Base-by-base conservation (phyloP, 805 yeast species). In the Suhomyces sp. region DNA sequence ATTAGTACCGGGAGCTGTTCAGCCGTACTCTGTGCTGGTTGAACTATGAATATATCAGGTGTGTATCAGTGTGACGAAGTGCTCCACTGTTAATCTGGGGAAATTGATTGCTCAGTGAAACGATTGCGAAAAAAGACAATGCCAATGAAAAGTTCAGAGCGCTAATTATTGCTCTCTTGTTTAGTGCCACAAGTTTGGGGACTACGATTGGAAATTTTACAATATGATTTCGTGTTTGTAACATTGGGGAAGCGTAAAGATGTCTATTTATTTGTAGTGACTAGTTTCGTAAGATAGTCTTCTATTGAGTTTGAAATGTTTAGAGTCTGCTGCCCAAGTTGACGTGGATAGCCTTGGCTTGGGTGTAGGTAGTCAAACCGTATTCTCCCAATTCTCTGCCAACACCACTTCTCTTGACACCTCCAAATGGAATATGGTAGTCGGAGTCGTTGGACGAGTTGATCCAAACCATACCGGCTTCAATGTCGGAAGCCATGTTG, bases 261-360 rank as follows among this genome's bases (percentile, higher is more conserved):
- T 23, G 44, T 44, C 17, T 40, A n/a, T n/a, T 22, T 42, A 31
- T 17, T 38, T 12, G 36, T 29, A 12, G 33, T 33, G 36, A n/a
- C 15, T 33, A 33, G 17, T 33, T 6, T 33, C 6, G 36, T 33
- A 33, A n/a, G 8, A 9, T n/a, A n/a, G 6, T n/a, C 8, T 13
- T 33, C 17, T 33, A 33, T 33, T n/a, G 33, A 36, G 42, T 13
- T 42, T 24, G 8, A 13, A 13, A 1, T 22, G 7, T 27, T 10
- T 48, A 76, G 62, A 74, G 67, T 51, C 58, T 73, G 50, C 66
- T 66, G 17, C 83, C 82, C 59, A 87, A 67, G 72, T 88, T 89
- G 56, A 91, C 85, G 53, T 64, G 67, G 47, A 64, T 63, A 26
- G 74, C 68, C 62, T 70, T 70, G 48, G 68, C 68, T 52, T 69